Percentiles rank a stretch among this genome's conserved stretches.
These are phyloP conservation scores for Ensete glaucum DNA, from an alignment of 176 grass and related monocot genomes.

Conservation along the genomic window DNA sequence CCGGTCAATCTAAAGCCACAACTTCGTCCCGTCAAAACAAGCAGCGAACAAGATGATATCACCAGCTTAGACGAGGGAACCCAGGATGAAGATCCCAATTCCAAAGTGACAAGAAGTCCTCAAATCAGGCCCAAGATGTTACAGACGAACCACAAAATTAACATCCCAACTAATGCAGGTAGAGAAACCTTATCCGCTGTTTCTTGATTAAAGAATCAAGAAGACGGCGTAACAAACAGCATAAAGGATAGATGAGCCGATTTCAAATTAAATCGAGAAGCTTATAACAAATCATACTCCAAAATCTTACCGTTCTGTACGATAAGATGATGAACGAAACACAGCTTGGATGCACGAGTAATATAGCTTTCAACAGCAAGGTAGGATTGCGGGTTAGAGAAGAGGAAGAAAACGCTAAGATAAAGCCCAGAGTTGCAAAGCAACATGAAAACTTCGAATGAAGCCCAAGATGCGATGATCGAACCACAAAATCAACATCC, in stretches of 20 bases:
- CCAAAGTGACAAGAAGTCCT: neutral
- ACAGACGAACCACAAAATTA: too few relatives aligned
- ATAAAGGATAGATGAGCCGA: neutral
- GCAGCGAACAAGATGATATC: neutral
- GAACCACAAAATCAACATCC: neutral
- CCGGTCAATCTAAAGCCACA: neutral
- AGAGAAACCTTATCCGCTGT: too few relatives aligned
- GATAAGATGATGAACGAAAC: neutral
- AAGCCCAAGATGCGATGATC: neutral
- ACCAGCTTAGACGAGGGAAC: neutral
- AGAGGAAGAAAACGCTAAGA: too few relatives aligned
- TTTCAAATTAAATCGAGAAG: neutral
- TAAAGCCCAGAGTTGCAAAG: neutral
- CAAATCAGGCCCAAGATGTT: too few relatives aligned
- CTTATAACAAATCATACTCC: neutral
- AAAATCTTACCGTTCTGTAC: neutral
- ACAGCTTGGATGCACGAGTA: neutral
- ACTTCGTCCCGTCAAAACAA: neutral
- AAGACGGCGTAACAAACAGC: too few relatives aligned
- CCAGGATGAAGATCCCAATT: neutral
- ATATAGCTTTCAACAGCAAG: too few relatives aligned
- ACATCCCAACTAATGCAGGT: too few relatives aligned
- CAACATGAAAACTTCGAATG: neutral
- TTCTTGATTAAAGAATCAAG: too few relatives aligned
- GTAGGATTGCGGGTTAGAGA: too few relatives aligned